Percentiles rank a stretch among this genome's conserved stretches.
Evolutionary conservation across 768 basidiomycete species (phyloP).

Genomic region (Paxillus ammoniavirescens): DNA sequence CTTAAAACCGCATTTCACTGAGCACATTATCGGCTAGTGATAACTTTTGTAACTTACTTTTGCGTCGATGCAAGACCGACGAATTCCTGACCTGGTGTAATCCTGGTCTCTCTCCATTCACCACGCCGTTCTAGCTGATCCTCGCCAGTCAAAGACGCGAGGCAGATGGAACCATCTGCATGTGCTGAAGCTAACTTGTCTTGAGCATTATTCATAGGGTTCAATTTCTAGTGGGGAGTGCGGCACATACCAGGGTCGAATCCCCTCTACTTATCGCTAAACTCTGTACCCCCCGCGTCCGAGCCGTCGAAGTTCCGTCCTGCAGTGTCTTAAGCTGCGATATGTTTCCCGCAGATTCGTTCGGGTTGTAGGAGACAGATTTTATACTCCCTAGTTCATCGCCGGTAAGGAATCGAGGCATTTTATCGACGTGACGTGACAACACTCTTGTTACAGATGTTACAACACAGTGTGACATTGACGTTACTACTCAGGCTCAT

Average conservation of each 20-base stretch:
- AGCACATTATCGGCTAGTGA: background rate
- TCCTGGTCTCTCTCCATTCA: slow-evolving; percentile 66
- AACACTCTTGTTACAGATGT: background rate
- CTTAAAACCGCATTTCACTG: slow-evolving; percentile 17
- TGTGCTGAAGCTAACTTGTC: slow-evolving; percentile 65
- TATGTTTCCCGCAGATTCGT: slow-evolving; percentile 33
- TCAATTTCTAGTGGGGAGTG: slow-evolving; percentile 6
- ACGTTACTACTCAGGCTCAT: background rate
- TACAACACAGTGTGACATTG: background rate
- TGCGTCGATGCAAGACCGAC: slow-evolving; percentile 56
- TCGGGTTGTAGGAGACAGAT: slow-evolving; percentile 44
- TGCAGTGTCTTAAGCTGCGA: slow-evolving; percentile 33
- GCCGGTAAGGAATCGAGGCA: slow-evolving; percentile 71
- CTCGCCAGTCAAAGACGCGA: slow-evolving; percentile 44
- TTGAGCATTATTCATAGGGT: slow-evolving; percentile 33
- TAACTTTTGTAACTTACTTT: slow-evolving; percentile 39
- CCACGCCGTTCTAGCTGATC: slow-evolving; percentile 38
- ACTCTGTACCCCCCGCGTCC: slow-evolving; percentile 38
- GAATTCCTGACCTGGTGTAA: slow-evolving; percentile 51
- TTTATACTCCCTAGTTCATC: slow-evolving; percentile 82
- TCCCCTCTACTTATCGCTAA: slow-evolving; percentile 32
- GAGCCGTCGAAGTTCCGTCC: slow-evolving; percentile 32
- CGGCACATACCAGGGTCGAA: slow-evolving; percentile 39
- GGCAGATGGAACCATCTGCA: slow-evolving; percentile 53
- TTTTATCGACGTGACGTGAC: slow-evolving; percentile 39